Conservation (phyloP, 768 basidiomycete species). For the Boletus reticulatus region DNA sequence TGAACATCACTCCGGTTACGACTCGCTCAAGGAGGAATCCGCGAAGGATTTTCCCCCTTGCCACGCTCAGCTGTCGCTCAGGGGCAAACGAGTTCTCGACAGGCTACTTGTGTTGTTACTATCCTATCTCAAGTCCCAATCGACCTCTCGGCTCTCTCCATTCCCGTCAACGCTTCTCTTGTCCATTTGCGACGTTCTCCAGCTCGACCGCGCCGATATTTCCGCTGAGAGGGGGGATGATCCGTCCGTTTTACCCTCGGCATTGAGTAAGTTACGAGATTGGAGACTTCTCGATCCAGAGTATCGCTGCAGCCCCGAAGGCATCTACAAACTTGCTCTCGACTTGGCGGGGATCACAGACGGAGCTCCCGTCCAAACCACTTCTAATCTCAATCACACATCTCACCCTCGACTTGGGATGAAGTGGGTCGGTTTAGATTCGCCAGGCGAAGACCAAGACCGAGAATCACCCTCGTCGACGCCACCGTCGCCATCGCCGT, state of each 20-base stretch:
- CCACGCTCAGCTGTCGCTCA: conserved; percentile 6
- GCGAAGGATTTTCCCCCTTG: not conserved
- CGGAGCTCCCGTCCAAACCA: not conserved
- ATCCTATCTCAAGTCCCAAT: conserved; percentile 4
- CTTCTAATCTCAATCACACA: not conserved
- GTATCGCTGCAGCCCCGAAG: conserved; percentile 10
- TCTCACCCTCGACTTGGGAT: conserved; percentile 12
- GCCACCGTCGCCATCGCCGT: not conserved
- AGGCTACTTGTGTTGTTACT: conserved; percentile 16
- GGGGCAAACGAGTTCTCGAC: conserved; percentile 8
- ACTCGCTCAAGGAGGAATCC: not conserved
- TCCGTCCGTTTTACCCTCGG: conserved; percentile 17
- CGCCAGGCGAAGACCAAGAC: conserved; percentile 1
- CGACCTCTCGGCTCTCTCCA: not conserved
- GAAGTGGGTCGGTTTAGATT: conserved; percentile 16
- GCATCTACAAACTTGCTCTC: conserved; percentile 17
- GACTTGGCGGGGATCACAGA: conserved; percentile 16
- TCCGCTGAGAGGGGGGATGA: not conserved
- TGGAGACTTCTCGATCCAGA: conserved; percentile 25
- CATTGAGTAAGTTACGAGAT: conserved; percentile 20
- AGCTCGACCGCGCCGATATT: not conserved
- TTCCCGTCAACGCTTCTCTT: conserved; percentile 22
- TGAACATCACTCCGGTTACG: not conserved
- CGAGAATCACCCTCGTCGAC: not conserved
- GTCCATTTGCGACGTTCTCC: conserved; percentile 22